Evolutionary conservation across 805 yeast species (phyloP).

Genomic region (Metschnikowia peoriensis): DNA sequence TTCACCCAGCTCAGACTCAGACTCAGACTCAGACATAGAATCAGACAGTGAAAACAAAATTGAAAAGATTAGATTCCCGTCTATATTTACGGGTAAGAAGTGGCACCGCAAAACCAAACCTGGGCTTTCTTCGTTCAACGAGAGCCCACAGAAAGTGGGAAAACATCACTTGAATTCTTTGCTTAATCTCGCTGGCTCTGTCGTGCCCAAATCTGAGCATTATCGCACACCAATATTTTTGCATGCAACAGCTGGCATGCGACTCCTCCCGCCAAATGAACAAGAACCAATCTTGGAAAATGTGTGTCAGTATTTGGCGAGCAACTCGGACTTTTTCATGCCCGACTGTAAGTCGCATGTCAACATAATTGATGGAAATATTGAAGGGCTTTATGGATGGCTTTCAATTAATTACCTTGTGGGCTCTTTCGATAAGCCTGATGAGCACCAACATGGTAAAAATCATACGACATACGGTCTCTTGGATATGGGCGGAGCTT

Average conservation of each 20-base stretch:
- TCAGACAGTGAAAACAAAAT: slow-evolving; percentile 7
- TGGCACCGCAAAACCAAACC: slow-evolving; percentile 54
- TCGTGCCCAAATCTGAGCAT: slow-evolving; percentile 61
- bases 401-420: slow-evolving; percentile 56
- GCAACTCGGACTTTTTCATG: slow-evolving; percentile 49
- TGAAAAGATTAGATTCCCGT: slow-evolving; percentile 23
- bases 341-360: slow-evolving; percentile 64
- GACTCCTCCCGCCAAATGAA: slow-evolving; percentile 52
- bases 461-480: slow-evolving; percentile 53
- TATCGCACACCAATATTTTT: slow-evolving; percentile 63
- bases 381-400: slow-evolving; percentile 71
- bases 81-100: slow-evolving; percentile 30
- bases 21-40: slow-evolving; percentile 13
- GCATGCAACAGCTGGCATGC: slow-evolving; percentile 71
- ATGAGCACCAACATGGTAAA: slow-evolving; percentile 40
- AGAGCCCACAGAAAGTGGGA: slow-evolving; percentile 50
- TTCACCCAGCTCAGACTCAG: slow-evolving; percentile 6
- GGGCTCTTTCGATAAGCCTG: slow-evolving; percentile 42
- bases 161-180: slow-evolving; percentile 49
- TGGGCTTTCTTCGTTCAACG: slow-evolving; percentile 53
- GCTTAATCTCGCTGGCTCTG: slow-evolving; percentile 45
- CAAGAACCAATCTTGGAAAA: slow-evolving; percentile 45
- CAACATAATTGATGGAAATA: slow-evolving; percentile 60
- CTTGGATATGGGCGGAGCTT: slow-evolving; percentile 64
- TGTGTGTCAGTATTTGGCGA: slow-evolving; percentile 49